Conservation (phyloP, 2,329 filamentous ascomycete species). For the Drechmeria coniospora region DNA sequence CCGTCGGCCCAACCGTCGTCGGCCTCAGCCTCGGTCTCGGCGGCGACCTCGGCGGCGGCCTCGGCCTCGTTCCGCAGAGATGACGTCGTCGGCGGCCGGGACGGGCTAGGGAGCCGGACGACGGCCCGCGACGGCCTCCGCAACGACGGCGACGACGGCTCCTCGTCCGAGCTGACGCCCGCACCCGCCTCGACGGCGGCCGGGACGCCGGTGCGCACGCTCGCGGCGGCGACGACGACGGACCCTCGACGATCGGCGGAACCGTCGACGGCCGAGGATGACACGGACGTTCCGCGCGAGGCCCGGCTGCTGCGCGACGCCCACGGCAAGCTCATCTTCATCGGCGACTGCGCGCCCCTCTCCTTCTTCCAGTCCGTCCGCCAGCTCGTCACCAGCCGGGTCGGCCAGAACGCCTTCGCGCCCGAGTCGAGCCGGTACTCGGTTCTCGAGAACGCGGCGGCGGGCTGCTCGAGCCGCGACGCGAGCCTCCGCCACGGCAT, state of each 20-base stretch:
- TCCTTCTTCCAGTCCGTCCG: conserved; percentile 40
- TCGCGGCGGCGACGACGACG: conserved; percentile 1
- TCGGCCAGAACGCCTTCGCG: conserved; percentile 34
- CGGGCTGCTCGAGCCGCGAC: conserved; percentile 5
- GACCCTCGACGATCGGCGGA: conserved; percentile 2
- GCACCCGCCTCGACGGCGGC: too few relatives aligned
- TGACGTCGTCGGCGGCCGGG: too few relatives aligned
- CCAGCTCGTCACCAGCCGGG: conserved; percentile 31
- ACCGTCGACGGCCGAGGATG: conserved; percentile 24
- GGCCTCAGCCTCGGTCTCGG: conserved; percentile 6
- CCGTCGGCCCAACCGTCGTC: too few relatives aligned
- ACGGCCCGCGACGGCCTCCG: too few relatives aligned
- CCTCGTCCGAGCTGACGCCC: too few relatives aligned
- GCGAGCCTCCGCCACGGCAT: conserved; percentile 1
- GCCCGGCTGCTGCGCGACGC: conserved; percentile 35
- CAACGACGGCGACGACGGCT: too few relatives aligned
- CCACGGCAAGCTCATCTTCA: conserved; percentile 38
- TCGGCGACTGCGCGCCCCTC: conserved; percentile 39
- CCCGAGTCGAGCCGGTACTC: conserved; percentile 34
- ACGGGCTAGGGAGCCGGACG: too few relatives aligned
- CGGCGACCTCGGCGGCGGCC: conserved; percentile 1
- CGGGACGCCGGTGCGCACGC: conserved; percentile 1
- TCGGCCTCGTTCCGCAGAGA: neutral
- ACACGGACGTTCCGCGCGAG: conserved; percentile 38
- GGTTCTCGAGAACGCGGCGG: conserved; percentile 28